Base-by-base conservation (phyloP, 495 filamentous ascomycete species). In the Neurospora tetraspora region DNA sequence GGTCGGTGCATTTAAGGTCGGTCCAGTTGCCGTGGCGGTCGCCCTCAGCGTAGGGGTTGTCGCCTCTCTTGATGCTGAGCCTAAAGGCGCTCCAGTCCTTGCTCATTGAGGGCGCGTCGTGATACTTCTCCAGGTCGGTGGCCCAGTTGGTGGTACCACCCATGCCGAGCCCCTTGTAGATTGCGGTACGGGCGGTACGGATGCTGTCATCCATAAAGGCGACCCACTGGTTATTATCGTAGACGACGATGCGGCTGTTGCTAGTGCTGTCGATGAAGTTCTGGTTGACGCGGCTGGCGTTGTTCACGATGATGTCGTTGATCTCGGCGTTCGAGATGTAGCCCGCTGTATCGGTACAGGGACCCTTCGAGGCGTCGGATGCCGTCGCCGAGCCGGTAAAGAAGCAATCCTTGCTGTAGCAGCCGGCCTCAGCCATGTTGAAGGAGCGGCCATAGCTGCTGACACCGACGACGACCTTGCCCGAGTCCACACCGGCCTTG, bases 401-500 rank as follows among this genome's bases (percentile, higher is more conserved):
- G 14, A 69, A 73, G 59, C 74, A 75, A n/a, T 12, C 39, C 1
- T 53, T 39, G 7, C 68, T 69, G 18, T 27, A 39, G 59, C 74
- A 75, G 12, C 53, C 31, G 23, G 74, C 16, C 16, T 75, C 37
- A 37, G 71, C 69, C 73, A 77, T 85, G 61, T 77, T 74, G 76
- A 83, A 83, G 10, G 75, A 77, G 10, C 81, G 78, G 0, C 82
- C 80, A 68, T 84, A 85, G 68, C 77, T 78, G 14, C 75, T 31
- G 9, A 81, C 74, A 6, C 84, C 81, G 10, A 83, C 80, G 5
- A 81, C 38, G 37, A 86, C 72, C 71, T 81, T 85, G 61, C 77
- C 80, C 2, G 80, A 69, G 0, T 78, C 80, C 1, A 86, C 83
- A 34, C 85, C 85, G 5, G 83, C 84, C 73, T 87, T 87, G 27